Conservation (phyloP, 257 asterid genomes). For the Fraxinus quadrangulata region DNA sequence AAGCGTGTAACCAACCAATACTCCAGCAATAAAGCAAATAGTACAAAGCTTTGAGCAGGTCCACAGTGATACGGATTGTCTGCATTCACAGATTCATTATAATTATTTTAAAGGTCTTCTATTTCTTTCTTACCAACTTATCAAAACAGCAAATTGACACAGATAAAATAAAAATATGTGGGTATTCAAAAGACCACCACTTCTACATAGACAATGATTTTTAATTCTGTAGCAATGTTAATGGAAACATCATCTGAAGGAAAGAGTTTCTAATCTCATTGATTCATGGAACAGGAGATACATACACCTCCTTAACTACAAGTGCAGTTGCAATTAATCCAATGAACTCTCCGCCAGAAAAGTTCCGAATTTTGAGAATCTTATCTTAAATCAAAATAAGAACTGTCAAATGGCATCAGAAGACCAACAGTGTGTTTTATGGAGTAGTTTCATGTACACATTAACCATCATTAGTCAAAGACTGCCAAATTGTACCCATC, state of each 20-base stretch:
- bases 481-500: neutral
- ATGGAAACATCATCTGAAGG: neutral
- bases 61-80: constrained; percentile 60
- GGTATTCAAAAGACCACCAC: neutral
- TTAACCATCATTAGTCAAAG: neutral
- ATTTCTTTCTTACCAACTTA: neutral
- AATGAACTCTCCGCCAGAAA: neutral
- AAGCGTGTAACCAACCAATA: constrained; percentile 72
- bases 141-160: neutral
- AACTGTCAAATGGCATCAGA: neutral
- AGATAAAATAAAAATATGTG: neutral
- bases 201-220: neutral
- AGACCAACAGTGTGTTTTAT: constrained; percentile 4
- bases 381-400: neutral
- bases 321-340: neutral
- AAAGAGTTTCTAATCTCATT: neutral
- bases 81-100: constrained; percentile 40
- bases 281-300: constrained; percentile 7
- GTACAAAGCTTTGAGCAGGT: constrained; percentile 84
- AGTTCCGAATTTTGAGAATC: neutral
- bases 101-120: neutral
- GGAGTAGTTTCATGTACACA: neutral
- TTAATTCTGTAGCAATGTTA: neutral
- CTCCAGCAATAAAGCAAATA: constrained; percentile 76
- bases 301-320: neutral